Conservation (phyloP, 1,284 basidiomycete species). For the Ceratobasidium sp. region DNA sequence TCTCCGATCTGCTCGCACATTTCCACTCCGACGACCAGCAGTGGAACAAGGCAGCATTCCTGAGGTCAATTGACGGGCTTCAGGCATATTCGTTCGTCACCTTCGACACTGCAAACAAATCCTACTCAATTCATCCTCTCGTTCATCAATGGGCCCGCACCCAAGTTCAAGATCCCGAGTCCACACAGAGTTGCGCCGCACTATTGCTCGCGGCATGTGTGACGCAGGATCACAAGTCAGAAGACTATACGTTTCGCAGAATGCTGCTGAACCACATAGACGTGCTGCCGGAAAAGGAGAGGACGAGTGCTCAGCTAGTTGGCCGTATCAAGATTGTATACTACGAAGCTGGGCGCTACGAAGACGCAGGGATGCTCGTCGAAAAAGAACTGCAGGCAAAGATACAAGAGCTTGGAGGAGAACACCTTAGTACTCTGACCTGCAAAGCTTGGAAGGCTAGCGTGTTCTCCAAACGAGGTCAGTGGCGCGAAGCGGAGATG, state of each 20-base stretch:
- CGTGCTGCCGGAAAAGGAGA: slow-evolving; percentile 1
- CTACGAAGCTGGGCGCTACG: slow-evolving; percentile 8
- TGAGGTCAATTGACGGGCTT: slow-evolving; percentile 13
- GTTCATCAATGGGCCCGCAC: slow-evolving; percentile 37
- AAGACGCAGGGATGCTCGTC: not conserved
- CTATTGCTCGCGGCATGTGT: slow-evolving; percentile 26
- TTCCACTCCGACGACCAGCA: not conserved
- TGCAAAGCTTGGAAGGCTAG: slow-evolving; percentile 11
- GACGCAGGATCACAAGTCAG: not conserved
- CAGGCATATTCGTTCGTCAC: slow-evolving; percentile 27
- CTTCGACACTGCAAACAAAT: not conserved
- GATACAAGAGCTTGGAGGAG: slow-evolving; percentile 1
- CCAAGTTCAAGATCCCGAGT: not conserved
- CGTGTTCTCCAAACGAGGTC: slow-evolving; percentile 2
- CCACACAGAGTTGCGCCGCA: not conserved
- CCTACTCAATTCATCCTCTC: slow-evolving; percentile 35
- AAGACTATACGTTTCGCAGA: slow-evolving; percentile 25
- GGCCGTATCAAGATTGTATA: not conserved
- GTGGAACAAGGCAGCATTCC: slow-evolving; percentile 20
- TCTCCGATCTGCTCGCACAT: not conserved
- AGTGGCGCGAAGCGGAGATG: slow-evolving; percentile 20
- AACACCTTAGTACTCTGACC: slow-evolving; percentile 16
- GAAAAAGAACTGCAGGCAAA: slow-evolving; percentile 1
- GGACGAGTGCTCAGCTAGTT: not conserved
- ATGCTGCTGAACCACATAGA: slow-evolving; percentile 32